Evolutionary conservation across 345 rosid genomes (phyloP).

Genomic region (Gossypium longicalyx): DNA sequence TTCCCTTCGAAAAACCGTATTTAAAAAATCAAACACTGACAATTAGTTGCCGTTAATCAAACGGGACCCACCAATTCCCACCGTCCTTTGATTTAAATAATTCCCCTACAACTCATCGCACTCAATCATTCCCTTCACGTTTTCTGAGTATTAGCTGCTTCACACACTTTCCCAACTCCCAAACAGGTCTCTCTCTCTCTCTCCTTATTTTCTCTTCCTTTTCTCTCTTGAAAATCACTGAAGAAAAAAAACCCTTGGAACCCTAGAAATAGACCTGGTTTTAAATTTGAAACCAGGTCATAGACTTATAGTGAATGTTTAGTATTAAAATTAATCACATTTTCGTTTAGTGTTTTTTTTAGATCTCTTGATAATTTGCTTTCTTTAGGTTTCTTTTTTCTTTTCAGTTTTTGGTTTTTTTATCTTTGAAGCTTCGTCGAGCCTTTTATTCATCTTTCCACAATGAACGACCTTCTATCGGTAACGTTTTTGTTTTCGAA

Average conservation of each 20-base stretch:
- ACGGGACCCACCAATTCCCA: not conserved
- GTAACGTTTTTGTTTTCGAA: conserved; percentile 29
- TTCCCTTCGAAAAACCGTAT: not conserved
- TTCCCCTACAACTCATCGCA: not conserved
- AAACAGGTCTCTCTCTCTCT: not conserved
- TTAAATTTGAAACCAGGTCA: conserved; percentile 16
- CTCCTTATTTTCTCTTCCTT: not conserved
- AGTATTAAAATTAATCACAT: not conserved
- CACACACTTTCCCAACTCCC: not conserved
- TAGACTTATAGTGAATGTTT: not conserved
- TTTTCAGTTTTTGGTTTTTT: not conserved
- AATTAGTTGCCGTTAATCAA: not conserved
- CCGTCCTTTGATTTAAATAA: not conserved
- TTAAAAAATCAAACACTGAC: not conserved
- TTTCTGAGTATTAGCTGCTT: not conserved
- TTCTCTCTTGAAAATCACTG: not conserved
- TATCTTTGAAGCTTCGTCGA: conserved; percentile 30
- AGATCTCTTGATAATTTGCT: conserved; percentile 8
- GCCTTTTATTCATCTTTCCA: conserved; percentile 24
- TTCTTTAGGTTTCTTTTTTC: not conserved
- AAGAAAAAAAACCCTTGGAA: not conserved
- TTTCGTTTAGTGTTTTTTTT: not conserved
- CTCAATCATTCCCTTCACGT: not conserved
- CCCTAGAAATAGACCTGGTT: conserved; percentile 19
- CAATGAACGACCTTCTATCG: conserved; percentile 82